These are phyloP conservation scores for Wickerhamomyces sydowiorum DNA, from an alignment of 805 yeast species.

Conservation along the genomic window DNA sequence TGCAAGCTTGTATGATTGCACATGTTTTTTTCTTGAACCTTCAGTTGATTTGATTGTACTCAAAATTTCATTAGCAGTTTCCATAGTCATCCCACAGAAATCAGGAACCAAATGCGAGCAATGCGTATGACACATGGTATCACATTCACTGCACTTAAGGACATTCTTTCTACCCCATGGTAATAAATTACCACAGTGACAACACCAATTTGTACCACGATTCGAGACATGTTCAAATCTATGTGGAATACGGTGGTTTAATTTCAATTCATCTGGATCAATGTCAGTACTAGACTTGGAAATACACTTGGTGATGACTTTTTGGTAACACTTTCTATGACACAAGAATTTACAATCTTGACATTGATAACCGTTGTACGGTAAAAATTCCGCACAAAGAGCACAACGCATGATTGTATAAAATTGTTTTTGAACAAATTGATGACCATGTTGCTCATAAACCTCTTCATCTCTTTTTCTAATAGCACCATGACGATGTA, in stretches of 20 bases:
- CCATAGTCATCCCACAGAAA: slow-evolving; percentile 98
- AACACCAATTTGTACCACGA: slow-evolving; percentile 98
- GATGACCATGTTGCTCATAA: slow-evolving; percentile 94
- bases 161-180: slow-evolving; percentile 95
- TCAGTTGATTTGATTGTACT: slow-evolving; percentile 76
- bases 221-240: slow-evolving; percentile 89
- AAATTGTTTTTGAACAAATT: slow-evolving; percentile 90
- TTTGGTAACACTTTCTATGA: slow-evolving; percentile 75
- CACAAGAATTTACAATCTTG: slow-evolving; percentile 79
- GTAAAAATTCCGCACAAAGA: slow-evolving; percentile 89
- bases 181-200: slow-evolving; percentile 95
- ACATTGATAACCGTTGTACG: slow-evolving; percentile 83
- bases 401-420: slow-evolving; percentile 98
- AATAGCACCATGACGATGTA: slow-evolving; percentile 97
- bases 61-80: slow-evolving; percentile 85
- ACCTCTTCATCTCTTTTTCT: slow-evolving; percentile 86
- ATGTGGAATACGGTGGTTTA: slow-evolving; percentile 96
- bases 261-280: slow-evolving; percentile 69
- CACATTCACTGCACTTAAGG: slow-evolving; percentile 90
- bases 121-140: slow-evolving; percentile 86
- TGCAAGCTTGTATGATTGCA: slow-evolving; percentile 11
- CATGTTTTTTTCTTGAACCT: slow-evolving; percentile 25
- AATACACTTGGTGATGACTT: slow-evolving; percentile 79
- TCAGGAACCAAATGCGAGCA: slow-evolving; percentile 96
- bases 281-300: slow-evolving; percentile 67